Evolutionary conservation across 2,329 filamentous ascomycete genomes (phyloP).

Genomic region (Sordariomycetes sp.): DNA sequence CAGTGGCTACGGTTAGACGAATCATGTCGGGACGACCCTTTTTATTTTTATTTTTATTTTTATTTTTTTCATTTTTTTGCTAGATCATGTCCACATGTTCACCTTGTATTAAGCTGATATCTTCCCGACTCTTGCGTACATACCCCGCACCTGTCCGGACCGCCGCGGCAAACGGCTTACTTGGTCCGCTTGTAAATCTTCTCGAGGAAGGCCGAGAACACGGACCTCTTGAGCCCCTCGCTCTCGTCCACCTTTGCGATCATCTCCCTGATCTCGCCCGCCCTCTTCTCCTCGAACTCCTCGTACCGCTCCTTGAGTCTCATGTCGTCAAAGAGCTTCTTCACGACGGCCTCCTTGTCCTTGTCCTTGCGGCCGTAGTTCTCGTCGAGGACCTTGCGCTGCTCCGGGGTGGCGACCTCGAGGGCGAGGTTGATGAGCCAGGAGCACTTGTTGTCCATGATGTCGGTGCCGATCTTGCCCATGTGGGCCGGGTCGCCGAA

Average conservation of each 20-base stretch:
- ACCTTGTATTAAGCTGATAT: not conserved
- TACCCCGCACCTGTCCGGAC: not conserved
- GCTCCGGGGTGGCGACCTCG: slow-evolving; percentile 64
- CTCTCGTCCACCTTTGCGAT: slow-evolving; percentile 76
- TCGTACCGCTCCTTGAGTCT: slow-evolving; percentile 73
- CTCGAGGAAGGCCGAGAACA: slow-evolving; percentile 79
- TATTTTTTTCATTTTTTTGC: not conserved
- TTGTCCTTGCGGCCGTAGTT: slow-evolving; percentile 92
- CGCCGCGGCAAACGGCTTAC: slow-evolving; percentile 29
- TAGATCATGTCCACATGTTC: not conserved
- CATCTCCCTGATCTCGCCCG: slow-evolving; percentile 60
- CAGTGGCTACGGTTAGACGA: not conserved
- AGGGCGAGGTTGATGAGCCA: slow-evolving; percentile 97
- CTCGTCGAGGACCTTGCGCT: slow-evolving; percentile 75
- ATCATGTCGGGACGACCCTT: not conserved
- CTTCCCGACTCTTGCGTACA: not conserved
- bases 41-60: not conserved
- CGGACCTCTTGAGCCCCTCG: slow-evolving; percentile 74
- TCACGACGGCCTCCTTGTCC: slow-evolving; percentile 70
- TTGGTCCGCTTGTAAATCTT: slow-evolving; percentile 99
- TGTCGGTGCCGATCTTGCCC: slow-evolving; percentile 97
- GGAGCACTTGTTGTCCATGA: slow-evolving; percentile 99
- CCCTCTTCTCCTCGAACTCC: slow-evolving; percentile 79
- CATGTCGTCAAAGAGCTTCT: slow-evolving; percentile 78
- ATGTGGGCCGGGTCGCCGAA: slow-evolving; percentile 87